Evolutionary conservation across 1,284 basidiomycete genomes (phyloP).

Genomic region (Bondarzewia mesenterica): DNA sequence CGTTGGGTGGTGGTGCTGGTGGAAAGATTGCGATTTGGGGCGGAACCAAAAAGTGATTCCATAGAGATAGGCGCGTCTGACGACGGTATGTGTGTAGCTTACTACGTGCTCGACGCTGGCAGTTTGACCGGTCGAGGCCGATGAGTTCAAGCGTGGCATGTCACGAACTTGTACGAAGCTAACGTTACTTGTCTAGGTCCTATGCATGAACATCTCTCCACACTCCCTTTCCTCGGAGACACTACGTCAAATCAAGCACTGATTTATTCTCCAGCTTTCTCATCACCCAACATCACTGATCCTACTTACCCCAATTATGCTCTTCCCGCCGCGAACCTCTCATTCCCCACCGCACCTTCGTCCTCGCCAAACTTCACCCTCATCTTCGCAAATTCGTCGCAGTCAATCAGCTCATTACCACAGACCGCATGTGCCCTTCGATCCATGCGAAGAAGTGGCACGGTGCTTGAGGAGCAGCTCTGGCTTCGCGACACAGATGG

Average conservation of each 20-base stretch:
- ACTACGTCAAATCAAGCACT: conserved; percentile 68
- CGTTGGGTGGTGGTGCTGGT: conserved; percentile 30
- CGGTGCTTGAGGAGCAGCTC: conserved; percentile 26
- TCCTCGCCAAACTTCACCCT: conserved; percentile 43
- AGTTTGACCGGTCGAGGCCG: background rate
- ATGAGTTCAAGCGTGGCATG: no score
- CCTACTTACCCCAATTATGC: conserved; percentile 79
- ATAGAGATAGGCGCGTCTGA: conserved; percentile 56
- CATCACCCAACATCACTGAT: conserved; percentile 20
- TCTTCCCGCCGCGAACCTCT: conserved; percentile 51
- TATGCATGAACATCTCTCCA: conserved; percentile 35
- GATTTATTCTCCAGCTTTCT: conserved; percentile 66
- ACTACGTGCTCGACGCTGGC: background rate
- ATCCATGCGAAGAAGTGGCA: conserved; percentile 9
- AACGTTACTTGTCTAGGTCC: conserved; percentile 30
- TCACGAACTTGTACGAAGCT: no score
- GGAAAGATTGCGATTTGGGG: conserved; percentile 43
- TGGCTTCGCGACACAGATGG: conserved; percentile 50
- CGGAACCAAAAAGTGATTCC: conserved; percentile 25
- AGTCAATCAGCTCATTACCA: conserved; percentile 30
- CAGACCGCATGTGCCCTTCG: conserved; percentile 54
- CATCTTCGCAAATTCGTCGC: conserved; percentile 39
- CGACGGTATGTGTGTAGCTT: conserved; percentile 29
- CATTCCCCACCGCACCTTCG: conserved; percentile 33
- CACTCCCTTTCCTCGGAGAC: conserved; percentile 62